A percentile compares a stretch with the other conserved stretches of the same genome.
These are phyloP conservation scores for Rhodosporidiobolus odoratus DNA, from an alignment of 768 basidiomycete genomes.

Conservation along the genomic window DNA sequence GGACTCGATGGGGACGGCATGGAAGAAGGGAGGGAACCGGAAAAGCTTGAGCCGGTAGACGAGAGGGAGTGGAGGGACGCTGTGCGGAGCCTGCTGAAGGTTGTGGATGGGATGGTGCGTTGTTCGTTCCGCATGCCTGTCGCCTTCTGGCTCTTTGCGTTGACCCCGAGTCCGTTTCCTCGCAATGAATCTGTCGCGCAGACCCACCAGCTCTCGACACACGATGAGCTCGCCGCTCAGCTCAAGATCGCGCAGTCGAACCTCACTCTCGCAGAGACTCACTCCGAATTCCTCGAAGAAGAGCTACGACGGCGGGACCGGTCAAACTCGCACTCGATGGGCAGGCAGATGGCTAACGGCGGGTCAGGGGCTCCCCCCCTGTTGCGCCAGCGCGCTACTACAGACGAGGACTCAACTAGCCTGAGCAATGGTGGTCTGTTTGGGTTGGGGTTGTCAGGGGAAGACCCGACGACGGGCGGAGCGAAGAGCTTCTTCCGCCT, in stretches of 20 bases:
- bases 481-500: constrained; percentile 28
- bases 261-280: constrained; percentile 33
- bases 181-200: not conserved
- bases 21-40: not conserved
- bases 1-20: not conserved
- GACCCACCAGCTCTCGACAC: constrained; percentile 30
- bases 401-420: not conserved
- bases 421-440: not conserved
- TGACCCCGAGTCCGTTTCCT: not conserved
- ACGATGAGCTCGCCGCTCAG: constrained; percentile 34
- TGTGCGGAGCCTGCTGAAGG: constrained; percentile 23
- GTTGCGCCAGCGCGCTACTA: not conserved
- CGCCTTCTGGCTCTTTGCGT: not conserved
- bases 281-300: constrained; percentile 38
- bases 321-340: constrained; percentile 1
- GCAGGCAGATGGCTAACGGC: not conserved
- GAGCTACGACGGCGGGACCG: constrained; percentile 24
- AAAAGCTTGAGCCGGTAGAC: not conserved
- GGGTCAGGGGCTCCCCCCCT: not conserved
- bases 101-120: constrained; percentile 35
- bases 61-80: constrained; percentile 29
- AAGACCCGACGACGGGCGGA: constrained; percentile 4
- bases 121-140: not conserved
- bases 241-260: constrained; percentile 39
- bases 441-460: not conserved